Conservation (phyloP, 2,329 filamentous ascomycete species). For the Aspergillus amoenus region DNA sequence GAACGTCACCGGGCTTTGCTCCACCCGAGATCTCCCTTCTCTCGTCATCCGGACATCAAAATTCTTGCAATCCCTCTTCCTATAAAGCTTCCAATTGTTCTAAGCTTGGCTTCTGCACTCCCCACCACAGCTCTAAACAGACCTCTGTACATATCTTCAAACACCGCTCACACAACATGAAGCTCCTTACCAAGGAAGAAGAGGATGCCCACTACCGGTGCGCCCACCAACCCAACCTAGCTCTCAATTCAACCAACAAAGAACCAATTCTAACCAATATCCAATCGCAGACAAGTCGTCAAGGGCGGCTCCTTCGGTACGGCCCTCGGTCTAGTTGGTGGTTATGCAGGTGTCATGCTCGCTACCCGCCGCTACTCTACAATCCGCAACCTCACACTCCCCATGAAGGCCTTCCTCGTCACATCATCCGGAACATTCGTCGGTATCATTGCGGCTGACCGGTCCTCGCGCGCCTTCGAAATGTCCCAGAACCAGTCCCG, state of each 20-base stretch:
- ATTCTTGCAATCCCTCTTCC: background rate
- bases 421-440: slow-evolving; percentile 79
- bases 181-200: slow-evolving; percentile 92
- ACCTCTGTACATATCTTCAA: background rate
- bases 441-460: slow-evolving; percentile 85
- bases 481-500: slow-evolving; percentile 65
- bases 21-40: slow-evolving; percentile 4
- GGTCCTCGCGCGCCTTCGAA: slow-evolving; percentile 70
- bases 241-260: background rate
- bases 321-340: slow-evolving; percentile 63
- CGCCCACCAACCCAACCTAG: background rate
- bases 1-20: slow-evolving; percentile 18
- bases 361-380: slow-evolving; percentile 71
- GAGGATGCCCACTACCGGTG: slow-evolving; percentile 80
- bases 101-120: background rate
- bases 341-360: slow-evolving; percentile 65
- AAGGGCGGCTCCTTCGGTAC: slow-evolving; percentile 77
- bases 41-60: slow-evolving; percentile 4
- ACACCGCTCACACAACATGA: slow-evolving; percentile 62
- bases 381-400: slow-evolving; percentile 79
- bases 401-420: slow-evolving; percentile 87
- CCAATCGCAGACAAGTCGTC: slow-evolving; percentile 61
- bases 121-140: background rate
- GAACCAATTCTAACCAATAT: slow-evolving; percentile 13
- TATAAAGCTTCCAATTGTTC: background rate